Base-by-base conservation (phyloP, 768 basidiomycete species). In the Coprinopsis cinerea region DNA sequence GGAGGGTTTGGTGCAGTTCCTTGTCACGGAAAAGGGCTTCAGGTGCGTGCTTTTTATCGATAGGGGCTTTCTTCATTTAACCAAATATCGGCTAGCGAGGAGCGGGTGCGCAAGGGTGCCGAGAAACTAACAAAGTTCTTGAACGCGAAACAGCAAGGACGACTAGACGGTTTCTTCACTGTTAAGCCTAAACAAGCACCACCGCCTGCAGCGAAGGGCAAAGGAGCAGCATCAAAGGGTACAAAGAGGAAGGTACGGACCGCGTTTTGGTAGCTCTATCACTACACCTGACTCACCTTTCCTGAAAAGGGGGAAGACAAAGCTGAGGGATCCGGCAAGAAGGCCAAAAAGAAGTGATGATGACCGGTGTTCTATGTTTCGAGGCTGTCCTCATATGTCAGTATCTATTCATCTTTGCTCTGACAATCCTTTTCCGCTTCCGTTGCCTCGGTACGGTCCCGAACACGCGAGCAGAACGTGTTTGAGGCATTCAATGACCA, bases 21-120 rank as follows among this genome's bases (percentile, higher is more conserved):
- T 99, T 20, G 94, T 97, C 14, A 82, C 70, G 30, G 89, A 97
- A 61, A 98, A 99, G 64, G 96, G 96, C 4, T 99, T 99, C 82
- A 95, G 86, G 95, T 96, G 56, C 50, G 84, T 70, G 26, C 49
- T 49, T n/a, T n/a, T n/a, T n/a, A n/a, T n/a, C n/a, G n/a, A n/a
- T n/a, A n/a, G n/a, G n/a, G n/a, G n/a, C 26, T 51, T 24, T 23
- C 15, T 52, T 9, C 26, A 4, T 15, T 37, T 55, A 26, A 51
- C 57, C 26, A 54, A 18, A 44, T 25, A 35, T 14, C 15, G n/a
- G 43, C 18, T 61, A 98, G 95, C 57, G 96, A 98, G 73, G 96
- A 99, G 9, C 86, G 96, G 18, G 92, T 99, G 2, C 82, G 95
- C 25, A 93, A 89, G 64, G 93, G 93, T 22, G 94, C 90, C 2